These are phyloP conservation scores for Malus sylvestris DNA, from an alignment of 306 rosid genomes.

Conservation along the genomic window DNA sequence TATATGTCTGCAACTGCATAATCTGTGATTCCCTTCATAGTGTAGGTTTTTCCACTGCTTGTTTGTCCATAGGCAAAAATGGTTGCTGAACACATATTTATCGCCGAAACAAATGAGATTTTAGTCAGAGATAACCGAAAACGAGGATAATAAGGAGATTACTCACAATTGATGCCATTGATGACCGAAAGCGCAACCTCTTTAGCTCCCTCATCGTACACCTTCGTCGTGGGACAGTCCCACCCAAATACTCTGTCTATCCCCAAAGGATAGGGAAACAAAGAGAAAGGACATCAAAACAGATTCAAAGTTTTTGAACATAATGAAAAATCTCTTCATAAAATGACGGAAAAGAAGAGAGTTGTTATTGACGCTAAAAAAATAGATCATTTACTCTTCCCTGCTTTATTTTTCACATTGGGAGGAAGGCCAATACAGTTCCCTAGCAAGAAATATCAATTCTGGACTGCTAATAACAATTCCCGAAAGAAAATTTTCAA, in stretches of 20 bases:
- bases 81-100: slow-evolving; percentile 42
- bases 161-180: slow-evolving; percentile 84
- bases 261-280: not conserved
- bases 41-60: slow-evolving; percentile 95
- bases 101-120: not conserved
- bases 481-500: not conserved
- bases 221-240: slow-evolving; percentile 49
- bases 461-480: too few species aligned
- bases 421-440: too few species aligned
- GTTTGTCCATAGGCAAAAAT: slow-evolving; percentile 95
- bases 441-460: too few species aligned
- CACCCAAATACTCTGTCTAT: slow-evolving; percentile 74
- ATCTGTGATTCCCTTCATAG: slow-evolving; percentile 79
- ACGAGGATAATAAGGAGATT: slow-evolving; percentile 1
- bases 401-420: too few species aligned
- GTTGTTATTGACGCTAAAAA: too few species aligned
- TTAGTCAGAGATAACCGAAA: not conserved
- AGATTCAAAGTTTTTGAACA: not conserved
- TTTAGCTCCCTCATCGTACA: slow-evolving; percentile 68
- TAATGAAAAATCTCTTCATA: not conserved
- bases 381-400: too few species aligned
- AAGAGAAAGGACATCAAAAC: not conserved
- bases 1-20: slow-evolving; percentile 62
- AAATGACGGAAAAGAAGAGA: too few species aligned
- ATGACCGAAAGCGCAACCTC: slow-evolving; percentile 83